Evolutionary conservation across 805 yeast species (phyloP), one percentile per base, ranked within the genome.

Genomic region (Debaryomyces castellii): DNA sequence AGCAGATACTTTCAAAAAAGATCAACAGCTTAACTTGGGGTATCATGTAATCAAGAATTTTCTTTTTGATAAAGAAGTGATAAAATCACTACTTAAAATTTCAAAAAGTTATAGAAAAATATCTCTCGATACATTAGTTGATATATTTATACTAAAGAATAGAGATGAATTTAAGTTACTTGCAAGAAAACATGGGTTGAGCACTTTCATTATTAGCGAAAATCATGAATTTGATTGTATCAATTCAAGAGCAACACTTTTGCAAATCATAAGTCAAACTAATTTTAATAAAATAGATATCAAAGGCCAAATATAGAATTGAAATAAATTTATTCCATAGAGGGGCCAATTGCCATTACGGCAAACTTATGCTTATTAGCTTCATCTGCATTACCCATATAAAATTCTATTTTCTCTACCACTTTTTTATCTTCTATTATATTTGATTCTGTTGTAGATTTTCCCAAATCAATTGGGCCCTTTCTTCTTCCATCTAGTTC

Each of bases 401-500:
- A 91, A 53, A 78, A 76, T 50, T 81, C 78, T 39, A 92, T 81
- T 53, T 85, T 78, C 3, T 72, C 64, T 9, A 70, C 56, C 5
- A 91, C 69, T 7, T 63, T 58, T 1, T 73, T 64, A 35, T 82
- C 82, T 23, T 74, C 71, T n/a, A 87, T 49, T 27, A 87, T 73
- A 53, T 84, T 83, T 1, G 56, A 50, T 4, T 51, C 60, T 3
- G 66, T 69, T 2, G 55, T 60, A 5, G 64, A 56, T 43, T 4
- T 83, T 0, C 76, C 90, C 34, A 89, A 66, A 48, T 77, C 81
- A 28, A 84, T 73, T 0, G 96, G 89, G 0, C 96, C 94, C 28
- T 65, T 65, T 51, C 95, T 74, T 51, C 98, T 76, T 1, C 99
- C 99, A 59, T 92, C 99, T 28, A 92, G 73, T 64, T 92, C 98